These are phyloP conservation scores for Boechera retrofracta DNA, from an alignment of 345 rosid species.

Conservation along the genomic window DNA sequence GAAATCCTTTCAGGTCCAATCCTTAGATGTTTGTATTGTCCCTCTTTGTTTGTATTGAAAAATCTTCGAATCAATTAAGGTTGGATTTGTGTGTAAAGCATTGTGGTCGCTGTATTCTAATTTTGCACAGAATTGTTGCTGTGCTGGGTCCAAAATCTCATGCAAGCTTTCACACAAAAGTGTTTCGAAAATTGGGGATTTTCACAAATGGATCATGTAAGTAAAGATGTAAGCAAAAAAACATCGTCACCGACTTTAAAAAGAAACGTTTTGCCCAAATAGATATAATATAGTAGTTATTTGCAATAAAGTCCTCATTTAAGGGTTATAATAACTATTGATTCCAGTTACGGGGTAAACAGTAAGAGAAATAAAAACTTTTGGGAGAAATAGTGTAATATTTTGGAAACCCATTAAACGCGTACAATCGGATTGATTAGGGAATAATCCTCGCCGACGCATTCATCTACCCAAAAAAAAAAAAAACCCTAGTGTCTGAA, in stretches of 20 bases:
- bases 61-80: conserved; percentile 17
- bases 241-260: not conserved
- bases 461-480: not conserved
- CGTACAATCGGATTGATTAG: conserved; percentile 31
- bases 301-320: too few species aligned
- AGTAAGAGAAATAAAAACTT: not conserved
- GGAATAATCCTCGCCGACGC: not conserved
- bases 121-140: conserved; percentile 23
- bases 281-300: too few species aligned
- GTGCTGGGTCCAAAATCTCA: not conserved
- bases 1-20: conserved; percentile 58
- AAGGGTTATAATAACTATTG: not conserved
- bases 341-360: conserved; percentile 1
- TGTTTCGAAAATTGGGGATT: not conserved
- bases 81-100: conserved; percentile 33
- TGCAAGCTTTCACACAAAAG: not conserved
- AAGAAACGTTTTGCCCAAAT: too few species aligned
- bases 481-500: conserved; percentile 34
- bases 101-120: conserved; percentile 31
- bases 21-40: conserved; percentile 45
- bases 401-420: conserved; percentile 6
- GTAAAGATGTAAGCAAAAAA: not conserved
- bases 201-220: not conserved
- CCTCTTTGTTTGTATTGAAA: conserved; percentile 24
- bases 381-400: not conserved